These are phyloP conservation scores for Pleurotus giganteus DNA, from an alignment of 768 basidiomycete genomes.

Conservation along the genomic window DNA sequence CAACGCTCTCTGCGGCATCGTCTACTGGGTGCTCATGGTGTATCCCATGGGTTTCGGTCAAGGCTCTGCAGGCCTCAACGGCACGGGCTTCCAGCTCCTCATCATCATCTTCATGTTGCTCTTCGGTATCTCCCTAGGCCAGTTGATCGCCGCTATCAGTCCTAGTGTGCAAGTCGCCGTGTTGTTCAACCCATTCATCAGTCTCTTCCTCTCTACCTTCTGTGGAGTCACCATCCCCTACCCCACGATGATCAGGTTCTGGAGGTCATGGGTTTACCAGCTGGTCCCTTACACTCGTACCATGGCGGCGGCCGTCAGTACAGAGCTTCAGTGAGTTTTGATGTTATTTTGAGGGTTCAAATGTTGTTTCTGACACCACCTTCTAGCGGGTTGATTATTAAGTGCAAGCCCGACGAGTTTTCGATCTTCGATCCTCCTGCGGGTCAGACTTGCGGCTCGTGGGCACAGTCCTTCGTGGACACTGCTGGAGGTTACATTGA, in stretches of 20 bases:
- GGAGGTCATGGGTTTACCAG: slow-evolving; percentile 78
- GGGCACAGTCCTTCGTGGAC: slow-evolving; percentile 66
- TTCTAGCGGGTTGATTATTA: slow-evolving; percentile 56
- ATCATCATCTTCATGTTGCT: slow-evolving; percentile 69
- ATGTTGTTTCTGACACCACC: slow-evolving; percentile 12
- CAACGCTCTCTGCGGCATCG: slow-evolving; percentile 62
- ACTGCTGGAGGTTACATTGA: slow-evolving; percentile 72
- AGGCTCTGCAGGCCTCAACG: slow-evolving; percentile 56
- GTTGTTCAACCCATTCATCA: slow-evolving; percentile 76
- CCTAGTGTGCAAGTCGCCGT: slow-evolving; percentile 79
- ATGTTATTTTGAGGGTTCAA: not conserved
- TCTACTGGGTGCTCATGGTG: slow-evolving; percentile 79
- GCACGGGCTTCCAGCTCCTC: slow-evolving; percentile 71
- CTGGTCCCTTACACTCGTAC: slow-evolving; percentile 69
- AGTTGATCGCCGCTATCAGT: slow-evolving; percentile 71
- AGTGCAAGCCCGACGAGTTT: slow-evolving; percentile 69
- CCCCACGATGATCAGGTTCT: slow-evolving; percentile 61
- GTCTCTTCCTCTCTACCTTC: slow-evolving; percentile 64
- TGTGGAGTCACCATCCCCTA: slow-evolving; percentile 81
- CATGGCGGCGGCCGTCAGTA: slow-evolving; percentile 71
- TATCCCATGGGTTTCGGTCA: slow-evolving; percentile 69
- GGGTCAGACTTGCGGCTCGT: slow-evolving; percentile 69
- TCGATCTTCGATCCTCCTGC: slow-evolving; percentile 67
- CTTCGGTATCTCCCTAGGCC: slow-evolving; percentile 66
- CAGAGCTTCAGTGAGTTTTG: slow-evolving; percentile 62